phyloP scores from a whole-genome alignment of 2,329 filamentous ascomycete genomes.

The Elsinoe australis region DNA sequence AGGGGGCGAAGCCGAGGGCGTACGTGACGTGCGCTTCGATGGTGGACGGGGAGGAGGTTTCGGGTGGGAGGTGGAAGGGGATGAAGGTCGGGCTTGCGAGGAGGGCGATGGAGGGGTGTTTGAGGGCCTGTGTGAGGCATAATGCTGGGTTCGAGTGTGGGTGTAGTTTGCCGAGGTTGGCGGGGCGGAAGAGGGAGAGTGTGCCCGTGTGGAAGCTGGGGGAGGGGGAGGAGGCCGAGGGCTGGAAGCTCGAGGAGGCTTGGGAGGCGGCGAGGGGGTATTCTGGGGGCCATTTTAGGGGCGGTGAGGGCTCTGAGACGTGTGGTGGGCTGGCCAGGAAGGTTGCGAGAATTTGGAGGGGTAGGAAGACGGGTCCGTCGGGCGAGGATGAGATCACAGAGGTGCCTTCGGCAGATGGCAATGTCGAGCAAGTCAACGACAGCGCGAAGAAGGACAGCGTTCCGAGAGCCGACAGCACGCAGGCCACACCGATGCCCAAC shows the following conservation, averaged over 20 bases:
- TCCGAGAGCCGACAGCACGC: neutral
- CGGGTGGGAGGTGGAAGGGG: neutral
- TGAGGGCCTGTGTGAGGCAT: neutral
- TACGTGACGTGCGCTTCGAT: neutral
- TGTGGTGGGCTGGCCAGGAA: neutral
- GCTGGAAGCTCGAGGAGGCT: neutral
- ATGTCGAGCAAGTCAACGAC: too few species aligned
- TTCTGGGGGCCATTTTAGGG: neutral
- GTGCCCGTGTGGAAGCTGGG: neutral
- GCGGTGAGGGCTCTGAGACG: too few species aligned
- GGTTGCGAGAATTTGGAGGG: neutral
- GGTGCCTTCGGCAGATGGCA: neutral
- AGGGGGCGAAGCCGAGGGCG: neutral
- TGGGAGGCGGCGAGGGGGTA: constrained; percentile 8
- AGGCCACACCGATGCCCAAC: neutral
- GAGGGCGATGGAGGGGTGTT: constrained; percentile 11
- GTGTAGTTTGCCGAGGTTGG: constrained; percentile 7
- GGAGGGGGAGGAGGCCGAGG: neutral
- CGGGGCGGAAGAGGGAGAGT: constrained; percentile 6
- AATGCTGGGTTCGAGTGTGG: constrained; percentile 11
- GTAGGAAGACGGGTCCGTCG: neutral
- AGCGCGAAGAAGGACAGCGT: too few species aligned
- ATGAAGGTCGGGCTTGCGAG: neutral
- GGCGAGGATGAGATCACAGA: neutral
- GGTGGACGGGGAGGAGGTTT: neutral